Evolutionary conservation across 805 yeast species (phyloP).

Genomic region (Starmerella tilneyi): DNA sequence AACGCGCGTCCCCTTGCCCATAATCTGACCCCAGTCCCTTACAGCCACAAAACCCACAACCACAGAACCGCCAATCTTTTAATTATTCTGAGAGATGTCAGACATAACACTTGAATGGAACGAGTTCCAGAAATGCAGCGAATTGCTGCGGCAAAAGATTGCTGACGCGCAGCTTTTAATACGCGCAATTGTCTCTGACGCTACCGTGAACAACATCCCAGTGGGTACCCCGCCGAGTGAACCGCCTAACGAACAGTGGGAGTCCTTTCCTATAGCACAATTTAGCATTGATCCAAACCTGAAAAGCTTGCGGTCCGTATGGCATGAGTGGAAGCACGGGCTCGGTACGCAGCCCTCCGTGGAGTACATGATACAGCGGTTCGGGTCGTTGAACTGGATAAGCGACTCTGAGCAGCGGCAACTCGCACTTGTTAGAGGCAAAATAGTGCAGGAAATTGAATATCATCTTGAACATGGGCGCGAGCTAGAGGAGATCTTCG

Average conservation of each 20-base stretch:
- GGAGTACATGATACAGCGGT: constrained; percentile 7
- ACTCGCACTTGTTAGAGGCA: background rate
- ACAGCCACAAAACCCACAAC: background rate
- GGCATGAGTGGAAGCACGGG: constrained; percentile 14
- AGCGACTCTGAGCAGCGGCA: background rate
- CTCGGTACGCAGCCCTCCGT: constrained; percentile 5
- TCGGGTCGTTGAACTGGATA: constrained; percentile 4
- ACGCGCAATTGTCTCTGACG: background rate
- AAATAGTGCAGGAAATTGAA: constrained; percentile 14
- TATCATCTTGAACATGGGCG: constrained; percentile 15
- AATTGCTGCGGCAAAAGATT: constrained; percentile 2
- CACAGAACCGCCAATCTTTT: background rate
- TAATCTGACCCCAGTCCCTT: no score
- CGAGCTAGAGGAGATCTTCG: constrained; percentile 13
- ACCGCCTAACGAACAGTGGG: background rate
- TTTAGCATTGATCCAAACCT: background rate
- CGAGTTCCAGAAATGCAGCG: constrained; percentile 4
- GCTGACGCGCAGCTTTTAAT: constrained; percentile 5
- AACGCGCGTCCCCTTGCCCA: no score
- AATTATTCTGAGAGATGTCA: background rate
- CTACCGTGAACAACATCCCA: background rate
- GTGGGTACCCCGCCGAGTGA: background rate
- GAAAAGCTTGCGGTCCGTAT: background rate
- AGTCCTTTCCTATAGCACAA: background rate
- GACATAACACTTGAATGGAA: constrained; percentile 1